These are phyloP conservation scores for Omphalea diandra DNA, from an alignment of 441 rosid species.

Conservation along the genomic window DNA sequence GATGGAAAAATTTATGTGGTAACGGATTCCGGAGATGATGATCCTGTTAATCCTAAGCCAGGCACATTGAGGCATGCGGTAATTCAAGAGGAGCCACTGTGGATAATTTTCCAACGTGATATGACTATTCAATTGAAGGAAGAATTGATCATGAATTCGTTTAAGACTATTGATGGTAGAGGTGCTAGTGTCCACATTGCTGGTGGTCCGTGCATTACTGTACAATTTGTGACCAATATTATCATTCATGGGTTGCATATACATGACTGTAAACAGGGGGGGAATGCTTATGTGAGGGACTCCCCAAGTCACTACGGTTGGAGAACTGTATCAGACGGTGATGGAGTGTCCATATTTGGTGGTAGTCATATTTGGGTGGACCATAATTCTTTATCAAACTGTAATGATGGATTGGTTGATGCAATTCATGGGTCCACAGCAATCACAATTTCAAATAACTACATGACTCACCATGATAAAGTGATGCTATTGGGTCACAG, in stretches of 20 bases:
- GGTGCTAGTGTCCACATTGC: slow-evolving; percentile 90
- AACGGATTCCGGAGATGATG: slow-evolving; percentile 61
- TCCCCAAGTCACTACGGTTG: slow-evolving; percentile 79
- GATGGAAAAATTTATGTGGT: slow-evolving; percentile 84
- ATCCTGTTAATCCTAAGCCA: slow-evolving; percentile 74
- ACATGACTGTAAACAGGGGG: slow-evolving; percentile 91
- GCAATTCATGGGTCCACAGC: slow-evolving; percentile 85
- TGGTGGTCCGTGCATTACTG: slow-evolving; percentile 87
- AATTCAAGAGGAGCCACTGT: slow-evolving; percentile 75
- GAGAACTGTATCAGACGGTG: slow-evolving; percentile 86
- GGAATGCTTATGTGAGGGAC: slow-evolving; percentile 73
- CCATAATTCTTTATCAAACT: slow-evolving; percentile 76
- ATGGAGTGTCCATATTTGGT: slow-evolving; percentile 89
- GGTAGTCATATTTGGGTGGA: slow-evolving; percentile 93
- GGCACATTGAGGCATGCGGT: slow-evolving; percentile 86
- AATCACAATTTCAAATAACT: slow-evolving; percentile 84
- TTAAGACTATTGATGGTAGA: slow-evolving; percentile 83
- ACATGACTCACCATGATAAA: slow-evolving; percentile 89
- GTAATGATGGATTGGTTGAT: slow-evolving; percentile 76
- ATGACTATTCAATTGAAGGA: slow-evolving; percentile 85
- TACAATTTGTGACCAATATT: slow-evolving; percentile 82
- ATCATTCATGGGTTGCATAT: slow-evolving; percentile 82
- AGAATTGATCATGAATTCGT: slow-evolving; percentile 88
- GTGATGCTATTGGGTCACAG: slow-evolving; percentile 92
- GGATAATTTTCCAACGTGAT: slow-evolving; percentile 83